phyloP scores from a whole-genome alignment of 2,329 filamentous ascomycete species.

The Talaromyces amestolkiae region DNA sequence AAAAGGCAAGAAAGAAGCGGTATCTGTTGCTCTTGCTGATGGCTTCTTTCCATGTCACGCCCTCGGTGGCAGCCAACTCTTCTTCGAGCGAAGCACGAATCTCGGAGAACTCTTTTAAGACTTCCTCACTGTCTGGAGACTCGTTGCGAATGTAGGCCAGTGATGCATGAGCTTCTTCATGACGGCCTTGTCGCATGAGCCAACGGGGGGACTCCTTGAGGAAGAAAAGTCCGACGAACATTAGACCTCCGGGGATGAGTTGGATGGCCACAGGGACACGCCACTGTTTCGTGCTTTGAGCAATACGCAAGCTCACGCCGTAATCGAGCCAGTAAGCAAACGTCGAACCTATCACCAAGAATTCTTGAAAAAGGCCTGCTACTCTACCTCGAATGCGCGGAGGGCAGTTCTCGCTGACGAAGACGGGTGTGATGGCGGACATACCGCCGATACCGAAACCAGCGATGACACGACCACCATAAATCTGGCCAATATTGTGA shows the following conservation, averaged over 20 bases:
- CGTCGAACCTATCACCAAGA: neutral
- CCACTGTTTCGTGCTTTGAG: conserved; percentile 45
- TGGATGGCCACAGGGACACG: conserved; percentile 54
- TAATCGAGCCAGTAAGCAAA: neutral
- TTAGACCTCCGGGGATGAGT: conserved; percentile 52
- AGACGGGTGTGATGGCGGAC: neutral
- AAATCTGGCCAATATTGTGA: neutral
- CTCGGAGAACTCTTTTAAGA: conserved; percentile 38
- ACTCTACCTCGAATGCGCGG: neutral
- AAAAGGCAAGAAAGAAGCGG: conserved; percentile 37
- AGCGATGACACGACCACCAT: neutral
- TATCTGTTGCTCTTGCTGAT: conserved; percentile 38
- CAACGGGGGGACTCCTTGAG: conserved; percentile 54
- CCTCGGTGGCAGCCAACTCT: conserved; percentile 40
- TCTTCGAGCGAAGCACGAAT: conserved; percentile 44
- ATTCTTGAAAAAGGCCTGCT: neutral
- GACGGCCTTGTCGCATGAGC: conserved; percentile 53
- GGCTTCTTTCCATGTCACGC: conserved; percentile 43
- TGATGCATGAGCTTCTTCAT: conserved; percentile 43
- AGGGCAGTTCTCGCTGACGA: neutral
- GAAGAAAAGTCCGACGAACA: conserved; percentile 51
- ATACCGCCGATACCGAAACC: neutral
- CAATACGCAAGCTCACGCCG: neutral
- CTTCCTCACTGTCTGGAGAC: conserved; percentile 25
- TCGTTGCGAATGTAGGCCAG: conserved; percentile 40